Percentiles rank a stretch among this genome's conserved stretches.
These are phyloP conservation scores for Pseudopyricularia javanii DNA, from an alignment of 2,329 filamentous ascomycete species.

Conservation along the genomic window DNA sequence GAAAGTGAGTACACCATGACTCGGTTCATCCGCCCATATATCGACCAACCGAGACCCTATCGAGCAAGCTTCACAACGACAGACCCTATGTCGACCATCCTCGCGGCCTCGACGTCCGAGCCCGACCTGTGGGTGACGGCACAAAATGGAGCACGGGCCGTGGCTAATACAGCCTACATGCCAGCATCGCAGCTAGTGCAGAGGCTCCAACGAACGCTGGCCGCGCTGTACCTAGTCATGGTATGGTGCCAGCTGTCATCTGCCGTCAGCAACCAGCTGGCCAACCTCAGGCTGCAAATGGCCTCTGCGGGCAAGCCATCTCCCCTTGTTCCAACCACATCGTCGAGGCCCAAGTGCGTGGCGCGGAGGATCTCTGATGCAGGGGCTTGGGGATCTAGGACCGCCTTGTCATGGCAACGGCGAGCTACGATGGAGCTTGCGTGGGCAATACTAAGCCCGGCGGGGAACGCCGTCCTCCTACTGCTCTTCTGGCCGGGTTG, in stretches of 20 bases:
- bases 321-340: not conserved
- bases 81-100: not conserved
- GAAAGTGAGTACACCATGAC: not conserved
- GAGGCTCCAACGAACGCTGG: not conserved
- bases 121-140: not conserved
- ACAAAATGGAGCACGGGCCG: not conserved
- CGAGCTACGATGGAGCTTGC: slow-evolving; percentile 31
- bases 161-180: not conserved
- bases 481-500: slow-evolving; percentile 47
- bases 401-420: not conserved
- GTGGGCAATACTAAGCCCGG: slow-evolving; percentile 34
- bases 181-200: not conserved
- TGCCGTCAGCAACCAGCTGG: not conserved
- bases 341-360: not conserved
- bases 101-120: slow-evolving; percentile 4
- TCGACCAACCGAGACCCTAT: not conserved
- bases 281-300: not conserved
- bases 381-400: not conserved
- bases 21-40: not conserved
- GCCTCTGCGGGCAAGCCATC: not conserved
- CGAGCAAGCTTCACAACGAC: not conserved
- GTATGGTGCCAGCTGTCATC: not conserved
- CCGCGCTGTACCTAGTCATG: not conserved
- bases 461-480: slow-evolving; percentile 33
- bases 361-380: not conserved